Evolutionary conservation across 129 eudicot genomes (phyloP).

Genomic region (Calendula officinalis): DNA sequence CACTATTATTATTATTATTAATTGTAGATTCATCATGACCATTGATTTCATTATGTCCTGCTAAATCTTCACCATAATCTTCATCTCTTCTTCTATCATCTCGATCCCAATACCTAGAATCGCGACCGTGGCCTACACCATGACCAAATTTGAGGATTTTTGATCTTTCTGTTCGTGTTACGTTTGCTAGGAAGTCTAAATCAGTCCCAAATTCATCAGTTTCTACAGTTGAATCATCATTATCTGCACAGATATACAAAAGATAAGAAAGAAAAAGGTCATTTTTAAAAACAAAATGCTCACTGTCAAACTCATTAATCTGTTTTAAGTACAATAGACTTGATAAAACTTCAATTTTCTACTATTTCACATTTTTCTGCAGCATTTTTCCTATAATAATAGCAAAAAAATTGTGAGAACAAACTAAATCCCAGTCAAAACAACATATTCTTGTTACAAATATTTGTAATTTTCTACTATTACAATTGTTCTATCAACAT

Average conservation of each 20-base stretch:
- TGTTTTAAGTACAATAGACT: constrained; percentile 7
- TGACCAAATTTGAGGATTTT: constrained; percentile 76
- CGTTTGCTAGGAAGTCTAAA: constrained; percentile 83
- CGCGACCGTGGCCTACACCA: constrained; percentile 81
- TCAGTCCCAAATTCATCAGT: constrained; percentile 59
- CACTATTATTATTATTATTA: constrained; percentile 35
- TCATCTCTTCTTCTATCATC: constrained; percentile 99
- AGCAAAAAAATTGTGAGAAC: not conserved
- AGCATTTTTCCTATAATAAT: constrained; percentile 7
- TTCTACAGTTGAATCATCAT: constrained; percentile 36
- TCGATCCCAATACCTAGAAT: constrained; percentile 94
- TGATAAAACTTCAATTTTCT: constrained; percentile 10
- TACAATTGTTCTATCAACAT: constrained; percentile 1
- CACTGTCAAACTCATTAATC: not conserved
- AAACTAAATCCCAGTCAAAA: not conserved
- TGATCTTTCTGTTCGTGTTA: constrained; percentile 60
- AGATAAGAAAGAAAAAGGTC: not conserved
- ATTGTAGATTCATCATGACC: constrained; percentile 32
- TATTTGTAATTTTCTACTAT: not conserved
- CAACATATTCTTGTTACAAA: not conserved
- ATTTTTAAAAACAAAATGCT: constrained; percentile 12
- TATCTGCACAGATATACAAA: constrained; percentile 41
- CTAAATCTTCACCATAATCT: constrained; percentile 79
- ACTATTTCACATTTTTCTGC: not conserved
- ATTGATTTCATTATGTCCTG: constrained; percentile 26